A percentile compares a stretch with the other conserved stretches of the same genome.
Evolutionary conservation across 2,329 filamentous ascomycete species (phyloP).

Genomic region (Colletotrichum sp.): DNA sequence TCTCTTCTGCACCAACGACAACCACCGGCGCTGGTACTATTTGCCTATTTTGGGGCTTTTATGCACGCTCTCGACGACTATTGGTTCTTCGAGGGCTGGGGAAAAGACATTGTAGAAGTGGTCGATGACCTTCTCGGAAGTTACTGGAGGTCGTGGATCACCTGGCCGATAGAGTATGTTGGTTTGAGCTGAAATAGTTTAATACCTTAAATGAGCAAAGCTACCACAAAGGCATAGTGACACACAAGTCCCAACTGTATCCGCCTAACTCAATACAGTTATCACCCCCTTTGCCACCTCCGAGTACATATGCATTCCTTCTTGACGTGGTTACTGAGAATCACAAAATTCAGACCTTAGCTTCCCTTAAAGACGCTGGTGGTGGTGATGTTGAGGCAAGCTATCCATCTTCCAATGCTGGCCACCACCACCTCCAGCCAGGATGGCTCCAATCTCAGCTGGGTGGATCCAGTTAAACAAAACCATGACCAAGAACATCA

Average conservation of each 20-base stretch:
- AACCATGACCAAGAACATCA: constrained; percentile 34
- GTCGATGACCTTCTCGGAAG: constrained; percentile 22
- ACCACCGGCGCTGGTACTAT: constrained; percentile 22
- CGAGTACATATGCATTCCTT: neutral
- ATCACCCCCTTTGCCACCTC: neutral
- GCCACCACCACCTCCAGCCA: neutral
- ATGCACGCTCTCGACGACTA: constrained; percentile 6
- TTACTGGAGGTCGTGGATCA: constrained; percentile 22
- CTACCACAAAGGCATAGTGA: neutral
- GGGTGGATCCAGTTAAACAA: constrained; percentile 20
- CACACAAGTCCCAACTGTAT: neutral
- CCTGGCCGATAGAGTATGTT: constrained; percentile 5
- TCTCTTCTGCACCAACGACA: constrained; percentile 24
- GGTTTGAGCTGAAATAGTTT: neutral
- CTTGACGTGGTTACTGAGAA: neutral
- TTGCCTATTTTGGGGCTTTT: constrained; percentile 22
- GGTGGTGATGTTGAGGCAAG: neutral
- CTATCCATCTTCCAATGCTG: neutral
- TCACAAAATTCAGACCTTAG: neutral
- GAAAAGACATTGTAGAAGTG: constrained; percentile 22
- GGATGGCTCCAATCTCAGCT: neutral
- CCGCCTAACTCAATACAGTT: neutral
- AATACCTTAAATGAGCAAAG: too few relatives aligned
- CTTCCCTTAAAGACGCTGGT: neutral
- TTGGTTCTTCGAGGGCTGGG: constrained; percentile 25